Base-by-base conservation (phyloP, 441 rosid species). In the Arabidopsis hybrid region DNA sequence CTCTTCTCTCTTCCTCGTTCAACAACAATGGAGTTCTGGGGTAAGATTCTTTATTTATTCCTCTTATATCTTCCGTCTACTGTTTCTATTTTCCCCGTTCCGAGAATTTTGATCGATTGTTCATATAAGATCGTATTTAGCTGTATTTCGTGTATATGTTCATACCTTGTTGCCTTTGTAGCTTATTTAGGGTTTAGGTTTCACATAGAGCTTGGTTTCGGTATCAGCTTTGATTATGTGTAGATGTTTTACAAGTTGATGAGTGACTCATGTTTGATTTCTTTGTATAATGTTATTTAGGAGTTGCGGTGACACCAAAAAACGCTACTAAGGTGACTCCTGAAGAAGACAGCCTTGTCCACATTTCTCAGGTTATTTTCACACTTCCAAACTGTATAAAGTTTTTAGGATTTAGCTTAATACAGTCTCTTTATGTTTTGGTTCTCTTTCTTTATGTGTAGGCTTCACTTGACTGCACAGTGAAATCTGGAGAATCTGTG, bases 221-320 rank as follows among this genome's bases (percentile, higher is more conserved):
- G 53, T 31, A 3, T 40, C 0, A 21, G 3, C 7, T 10, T 53
- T 26, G 10, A 9, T 3, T 31, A 21, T 61, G 18, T 16, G 7
- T 4, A 14, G 13, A 43, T n/a, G 13, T 12, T 67, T 18, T 13
- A 3, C n/a, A 53, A 12, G 16, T 52, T 10, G 21, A 49, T 55
- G 11, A 39, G 9, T 39, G 2, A 9, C 42, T 39, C 6, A 56
- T 64, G 51, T 4, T 55, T 18, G 55, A 9, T 17, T 49, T 65
- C 1, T 12, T 11, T 13, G n/a, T 38, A 2, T 35, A 7, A 4
- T 51, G 18, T 10, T 6, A 6, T 2, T 12, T 53, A 94, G 99
- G 97, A 57, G 87, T 71, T 74, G 95, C 92, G 80, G 91, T 94
- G 21, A 86, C 87, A 88, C 85, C 89, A 18, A 95, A 97, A 32